Evolutionary conservation across 2,329 filamentous ascomycete species (phyloP), one percentile per base, ranked within the genome.

Genomic region (Beauveria sp.): DNA sequence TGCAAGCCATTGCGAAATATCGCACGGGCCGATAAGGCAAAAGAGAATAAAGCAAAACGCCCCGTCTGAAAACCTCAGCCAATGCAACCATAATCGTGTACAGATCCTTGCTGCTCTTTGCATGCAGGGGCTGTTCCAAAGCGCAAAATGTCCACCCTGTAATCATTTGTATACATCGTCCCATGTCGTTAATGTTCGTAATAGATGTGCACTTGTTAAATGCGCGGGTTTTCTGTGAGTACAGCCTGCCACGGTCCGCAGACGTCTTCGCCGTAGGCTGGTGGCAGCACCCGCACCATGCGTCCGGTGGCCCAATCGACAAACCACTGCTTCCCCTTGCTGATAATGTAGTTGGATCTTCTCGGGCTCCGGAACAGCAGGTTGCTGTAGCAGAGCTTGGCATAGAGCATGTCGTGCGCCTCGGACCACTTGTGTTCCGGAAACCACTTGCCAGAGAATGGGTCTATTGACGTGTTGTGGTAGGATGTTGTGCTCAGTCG

Each of bases 321-420:
- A 63, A 78, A 78, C 81, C 82, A 86, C 67, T 81, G 77, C 69
- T 81, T 83, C 47, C 82, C 83, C 64, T 80, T 78, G 70, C 75
- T 76, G 67, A 86, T 78, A 61, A 86, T 78, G 65, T 81, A 82
- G 67, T 83, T 82, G 63, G 78, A 81, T 69, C 85, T 85, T 58
- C 83, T 75, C 26, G 83, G 83, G 62, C 79, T 81, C 61, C 80
- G 76, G 69, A 81, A 82, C 26, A 84, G 74, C 10, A 86, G 73
- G 55, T 83, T 80, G n/a, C 80, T 79, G 70, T 84, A 84, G 71
- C 83, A 86, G 10, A 84, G 75, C 70, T 82, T 83, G 57, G 83
- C 83, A 63, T 86, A 86, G 30, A 84, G 73, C 71, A 84, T 76
- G 66, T 86, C 83, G 70, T 85, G 82, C 40, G 78, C 78, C 50